Percentiles rank a stretch among this genome's conserved stretches.
phyloP scores from a whole-genome alignment of 2,329 filamentous ascomycete genomes.

The Gaeumannomyces sp. region DNA sequence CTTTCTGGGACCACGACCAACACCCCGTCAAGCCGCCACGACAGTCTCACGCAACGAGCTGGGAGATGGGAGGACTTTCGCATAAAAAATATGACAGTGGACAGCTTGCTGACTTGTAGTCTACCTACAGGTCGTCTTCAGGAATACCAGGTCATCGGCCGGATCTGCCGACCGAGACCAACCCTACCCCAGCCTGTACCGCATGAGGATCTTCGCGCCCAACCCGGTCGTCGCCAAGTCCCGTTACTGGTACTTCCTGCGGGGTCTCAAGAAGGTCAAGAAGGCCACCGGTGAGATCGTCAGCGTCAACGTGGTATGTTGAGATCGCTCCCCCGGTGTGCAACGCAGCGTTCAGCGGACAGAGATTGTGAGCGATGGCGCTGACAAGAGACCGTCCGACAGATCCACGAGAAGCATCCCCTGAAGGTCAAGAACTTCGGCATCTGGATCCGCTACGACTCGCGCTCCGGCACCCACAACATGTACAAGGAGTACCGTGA shows the following conservation, averaged over 20 bases:
- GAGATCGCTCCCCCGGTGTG: too few relatives aligned
- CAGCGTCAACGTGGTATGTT: slow-evolving; percentile 82
- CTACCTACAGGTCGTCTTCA: slow-evolving; percentile 80
- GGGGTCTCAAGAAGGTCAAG: slow-evolving; percentile 99
- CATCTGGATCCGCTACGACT: slow-evolving; percentile 99
- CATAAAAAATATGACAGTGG: background rate
- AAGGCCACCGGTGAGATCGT: slow-evolving; percentile 99
- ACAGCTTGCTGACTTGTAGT: slow-evolving; percentile 16
- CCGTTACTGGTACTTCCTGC: slow-evolving; percentile 99
- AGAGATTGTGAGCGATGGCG: slow-evolving; percentile 11
- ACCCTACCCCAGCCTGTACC: slow-evolving; percentile 97
- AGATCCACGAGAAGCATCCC: slow-evolving; percentile 99
- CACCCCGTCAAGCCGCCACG: background rate
- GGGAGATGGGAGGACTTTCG: background rate
- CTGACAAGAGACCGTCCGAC: slow-evolving; percentile 10
- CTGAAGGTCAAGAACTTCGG: slow-evolving; percentile 99
- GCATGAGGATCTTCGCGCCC: slow-evolving; percentile 99
- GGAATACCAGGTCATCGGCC: slow-evolving; percentile 99
- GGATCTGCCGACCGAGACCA: slow-evolving; percentile 95
- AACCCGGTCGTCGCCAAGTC: slow-evolving; percentile 99
- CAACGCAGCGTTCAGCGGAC: background rate
- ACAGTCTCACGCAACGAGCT: background rate
- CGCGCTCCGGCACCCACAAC: slow-evolving; percentile 99
- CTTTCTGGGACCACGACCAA: background rate
- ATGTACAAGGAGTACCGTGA: slow-evolving; percentile 99